A percentile compares a stretch with the other conserved stretches of the same genome.
These are phyloP conservation scores for Arabidopsis suecica DNA, from an alignment of 345 rosid genomes.

Conservation along the genomic window DNA sequence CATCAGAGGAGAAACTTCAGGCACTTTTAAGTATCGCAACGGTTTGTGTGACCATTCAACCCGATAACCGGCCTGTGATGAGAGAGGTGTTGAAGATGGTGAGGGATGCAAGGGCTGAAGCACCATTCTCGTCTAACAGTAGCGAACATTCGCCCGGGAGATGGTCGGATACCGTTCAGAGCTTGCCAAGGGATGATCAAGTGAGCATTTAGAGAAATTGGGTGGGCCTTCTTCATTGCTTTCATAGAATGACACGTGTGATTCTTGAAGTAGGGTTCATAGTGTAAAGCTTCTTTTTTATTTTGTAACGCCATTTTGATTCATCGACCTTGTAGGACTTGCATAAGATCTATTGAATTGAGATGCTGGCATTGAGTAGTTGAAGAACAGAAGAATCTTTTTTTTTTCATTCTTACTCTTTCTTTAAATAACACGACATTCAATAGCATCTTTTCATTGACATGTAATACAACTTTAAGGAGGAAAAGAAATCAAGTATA, in stretches of 20 bases:
- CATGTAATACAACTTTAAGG: slow-evolving; percentile 17
- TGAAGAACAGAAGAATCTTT: slow-evolving; percentile 13
- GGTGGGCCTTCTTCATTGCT: slow-evolving; percentile 29
- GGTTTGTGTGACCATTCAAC: slow-evolving; percentile 69
- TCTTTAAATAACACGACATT: slow-evolving; percentile 11
- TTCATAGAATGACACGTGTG: slow-evolving; percentile 36
- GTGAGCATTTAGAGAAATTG: slow-evolving; percentile 52
- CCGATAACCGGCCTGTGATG: slow-evolving; percentile 76
- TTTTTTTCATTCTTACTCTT: slow-evolving; percentile 8
- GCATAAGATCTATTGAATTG: slow-evolving; percentile 28
- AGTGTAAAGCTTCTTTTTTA: slow-evolving; percentile 45
- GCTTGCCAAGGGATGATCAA: slow-evolving; percentile 95
- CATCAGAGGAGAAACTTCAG: slow-evolving; percentile 88
- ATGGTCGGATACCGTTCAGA: slow-evolving; percentile 96
- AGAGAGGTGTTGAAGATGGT: slow-evolving; percentile 91
- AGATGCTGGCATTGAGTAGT: slow-evolving; percentile 6
- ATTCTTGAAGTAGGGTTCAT: slow-evolving; percentile 43
- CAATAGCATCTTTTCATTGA: not conserved
- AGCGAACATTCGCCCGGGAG: slow-evolving; percentile 96
- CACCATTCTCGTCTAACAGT: slow-evolving; percentile 77
- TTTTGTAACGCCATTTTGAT: slow-evolving; percentile 34
- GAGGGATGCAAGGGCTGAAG: slow-evolving; percentile 85
- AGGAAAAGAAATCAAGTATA: slow-evolving; percentile 25
- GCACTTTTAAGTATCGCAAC: slow-evolving; percentile 81
- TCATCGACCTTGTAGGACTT: slow-evolving; percentile 38